Evolutionary conservation across 306 rosid genomes (phyloP).

Genomic region (Fragaria vesca): DNA sequence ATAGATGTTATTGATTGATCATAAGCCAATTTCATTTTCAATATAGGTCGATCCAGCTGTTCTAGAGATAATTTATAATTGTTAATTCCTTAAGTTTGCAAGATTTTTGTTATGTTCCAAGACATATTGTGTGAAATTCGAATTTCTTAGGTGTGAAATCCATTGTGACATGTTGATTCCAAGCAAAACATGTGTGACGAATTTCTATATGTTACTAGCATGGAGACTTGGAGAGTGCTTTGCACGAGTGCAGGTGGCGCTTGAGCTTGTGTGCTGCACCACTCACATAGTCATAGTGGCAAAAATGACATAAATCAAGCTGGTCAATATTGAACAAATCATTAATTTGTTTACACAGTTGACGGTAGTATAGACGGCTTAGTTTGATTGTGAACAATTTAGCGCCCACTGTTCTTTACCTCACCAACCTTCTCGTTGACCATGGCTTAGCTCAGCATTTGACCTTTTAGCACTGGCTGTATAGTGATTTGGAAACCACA

Average conservation of each 20-base stretch:
- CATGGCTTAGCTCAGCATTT: not conserved
- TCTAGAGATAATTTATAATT: no score
- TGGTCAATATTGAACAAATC: not conserved
- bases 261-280: not conserved
- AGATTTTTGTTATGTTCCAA: not conserved
- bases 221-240: not conserved
- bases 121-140: not conserved
- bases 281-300: not conserved
- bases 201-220: not conserved
- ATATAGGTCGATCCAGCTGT: no score
- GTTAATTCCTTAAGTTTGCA: not conserved
- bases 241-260: slow-evolving; percentile 8
- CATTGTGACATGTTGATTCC: not conserved
- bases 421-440: slow-evolving; percentile 3
- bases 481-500: not conserved
- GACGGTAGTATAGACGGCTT: not conserved
- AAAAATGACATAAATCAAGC: not conserved
- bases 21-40: no score
- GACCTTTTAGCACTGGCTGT: not conserved
- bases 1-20: no score
- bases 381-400: not conserved
- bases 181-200: not conserved
- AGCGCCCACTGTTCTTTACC: slow-evolving; percentile 12
- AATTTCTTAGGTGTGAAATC: not conserved
- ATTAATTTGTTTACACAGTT: not conserved